These are phyloP conservation scores for Hyaloscypha finlandica DNA, from an alignment of 495 filamentous ascomycete genomes.

Conservation along the genomic window DNA sequence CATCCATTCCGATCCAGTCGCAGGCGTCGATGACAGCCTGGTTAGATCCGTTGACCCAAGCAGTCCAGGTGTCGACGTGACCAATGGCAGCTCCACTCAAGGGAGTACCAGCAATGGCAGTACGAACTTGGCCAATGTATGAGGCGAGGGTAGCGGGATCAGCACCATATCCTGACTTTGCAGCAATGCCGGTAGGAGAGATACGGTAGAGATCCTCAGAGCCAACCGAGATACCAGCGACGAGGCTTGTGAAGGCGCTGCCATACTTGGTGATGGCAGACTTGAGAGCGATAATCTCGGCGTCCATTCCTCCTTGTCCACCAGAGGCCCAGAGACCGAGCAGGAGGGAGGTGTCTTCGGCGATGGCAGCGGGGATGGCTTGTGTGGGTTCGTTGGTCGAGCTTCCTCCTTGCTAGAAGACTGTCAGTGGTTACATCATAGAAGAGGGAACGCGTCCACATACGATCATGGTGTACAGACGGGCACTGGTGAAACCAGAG, in stretches of 20 bases:
- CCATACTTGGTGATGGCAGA: constrained; percentile 65
- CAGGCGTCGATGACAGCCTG: constrained; percentile 63
- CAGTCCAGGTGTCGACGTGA: constrained; percentile 92
- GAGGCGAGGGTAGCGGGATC: constrained; percentile 57
- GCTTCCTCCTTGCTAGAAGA: constrained; percentile 49
- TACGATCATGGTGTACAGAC: constrained; percentile 53
- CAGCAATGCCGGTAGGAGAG: constrained; percentile 55
- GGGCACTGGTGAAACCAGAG: constrained; percentile 72
- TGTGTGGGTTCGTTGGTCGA: constrained; percentile 60
- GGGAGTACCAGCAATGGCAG: constrained; percentile 57
- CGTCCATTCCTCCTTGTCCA: constrained; percentile 60
- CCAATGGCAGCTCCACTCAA: constrained; percentile 63
- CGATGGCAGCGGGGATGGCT: constrained; percentile 80
- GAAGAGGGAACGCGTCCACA: constrained; percentile 18
- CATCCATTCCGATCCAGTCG: constrained; percentile 81
- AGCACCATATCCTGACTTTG: constrained; percentile 55
- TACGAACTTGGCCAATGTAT: constrained; percentile 67
- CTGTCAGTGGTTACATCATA: constrained; percentile 4
- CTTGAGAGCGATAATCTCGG: constrained; percentile 69
- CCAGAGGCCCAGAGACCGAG: constrained; percentile 79
- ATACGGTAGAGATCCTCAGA: constrained; percentile 88
- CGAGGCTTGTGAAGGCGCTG: constrained; percentile 56
- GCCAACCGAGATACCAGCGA: constrained; percentile 87
- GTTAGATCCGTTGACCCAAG: constrained; percentile 77
- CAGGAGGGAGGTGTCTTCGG: constrained; percentile 68